These are phyloP conservation scores for Microascus cirrosus DNA, from an alignment of 2,329 filamentous ascomycete genomes.

Conservation along the genomic window DNA sequence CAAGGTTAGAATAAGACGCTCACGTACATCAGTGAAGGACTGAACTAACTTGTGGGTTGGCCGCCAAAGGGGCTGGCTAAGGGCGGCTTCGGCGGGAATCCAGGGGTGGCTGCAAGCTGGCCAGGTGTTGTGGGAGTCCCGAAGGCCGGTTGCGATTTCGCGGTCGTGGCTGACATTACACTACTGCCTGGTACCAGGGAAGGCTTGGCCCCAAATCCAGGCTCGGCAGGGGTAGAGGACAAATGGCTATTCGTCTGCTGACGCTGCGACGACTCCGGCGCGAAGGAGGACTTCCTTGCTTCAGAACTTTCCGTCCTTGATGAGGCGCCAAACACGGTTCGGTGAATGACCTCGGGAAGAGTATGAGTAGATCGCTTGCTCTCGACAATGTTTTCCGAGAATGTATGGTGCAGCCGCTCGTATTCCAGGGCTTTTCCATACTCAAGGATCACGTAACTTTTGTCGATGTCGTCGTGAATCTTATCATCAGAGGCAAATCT, in stretches of 20 bases:
- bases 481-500: constrained; percentile 30
- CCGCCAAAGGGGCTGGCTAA: neutral
- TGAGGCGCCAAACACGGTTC: constrained; percentile 36
- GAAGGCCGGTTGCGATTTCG: neutral
- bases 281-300: neutral
- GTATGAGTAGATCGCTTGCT: constrained; percentile 41
- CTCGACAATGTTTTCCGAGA: constrained; percentile 47
- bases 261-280: neutral
- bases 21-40: neutral
- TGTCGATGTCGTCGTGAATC: constrained; percentile 20
- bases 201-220: neutral
- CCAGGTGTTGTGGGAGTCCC: neutral
- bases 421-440: constrained; percentile 31
- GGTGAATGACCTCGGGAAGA: constrained; percentile 44
- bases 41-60: neutral
- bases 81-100: neutral
- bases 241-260: neutral
- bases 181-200: neutral
- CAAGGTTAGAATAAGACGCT: neutral
- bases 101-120: neutral
- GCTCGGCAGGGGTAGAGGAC: neutral
- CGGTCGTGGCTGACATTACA: neutral
- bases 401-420: constrained; percentile 41
- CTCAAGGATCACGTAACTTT: constrained; percentile 31
- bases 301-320: neutral